Conservation (phyloP, 2,329 filamentous ascomycete genomes). For the Neonectria coccinea region DNA sequence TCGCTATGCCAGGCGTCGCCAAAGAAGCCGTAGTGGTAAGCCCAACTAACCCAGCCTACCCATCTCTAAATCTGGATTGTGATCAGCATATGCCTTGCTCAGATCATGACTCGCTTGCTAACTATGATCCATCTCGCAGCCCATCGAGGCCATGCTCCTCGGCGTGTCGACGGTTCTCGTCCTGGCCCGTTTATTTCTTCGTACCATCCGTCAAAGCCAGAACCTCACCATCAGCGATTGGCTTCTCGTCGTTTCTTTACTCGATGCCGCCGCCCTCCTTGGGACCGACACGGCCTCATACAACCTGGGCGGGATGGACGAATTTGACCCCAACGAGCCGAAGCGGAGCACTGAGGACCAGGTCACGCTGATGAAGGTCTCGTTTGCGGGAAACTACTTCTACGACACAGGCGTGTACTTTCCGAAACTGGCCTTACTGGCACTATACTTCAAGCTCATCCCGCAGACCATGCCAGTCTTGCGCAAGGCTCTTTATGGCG, state of each 20-base stretch:
- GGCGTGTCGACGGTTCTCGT: no score
- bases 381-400: constrained; percentile 49
- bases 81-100: no score
- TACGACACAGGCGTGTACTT: constrained; percentile 49
- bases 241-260: constrained; percentile 42
- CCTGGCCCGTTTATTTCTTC: no score
- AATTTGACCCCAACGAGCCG: constrained; percentile 37
- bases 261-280: constrained; percentile 45
- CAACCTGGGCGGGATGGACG: constrained; percentile 45
- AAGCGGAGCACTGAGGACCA: constrained; percentile 8
- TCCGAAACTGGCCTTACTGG: constrained; percentile 45
- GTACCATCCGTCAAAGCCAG: no score
- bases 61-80: no score
- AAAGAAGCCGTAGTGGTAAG: no score
- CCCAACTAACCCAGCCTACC: no score
- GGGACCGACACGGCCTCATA: constrained; percentile 44
- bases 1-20: no score
- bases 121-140: no score
- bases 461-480: constrained; percentile 42
- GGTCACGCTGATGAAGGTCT: constrained; percentile 39
- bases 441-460: constrained; percentile 46
- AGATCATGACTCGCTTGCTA: no score
- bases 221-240: constrained; percentile 47
- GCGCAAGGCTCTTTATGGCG: constrained; percentile 42
- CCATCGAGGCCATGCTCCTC: no score